Percentiles rank a stretch among this genome's conserved stretches.
Evolutionary conservation across 768 basidiomycete genomes (phyloP).

Genomic region (Pleurotus sapidus): DNA sequence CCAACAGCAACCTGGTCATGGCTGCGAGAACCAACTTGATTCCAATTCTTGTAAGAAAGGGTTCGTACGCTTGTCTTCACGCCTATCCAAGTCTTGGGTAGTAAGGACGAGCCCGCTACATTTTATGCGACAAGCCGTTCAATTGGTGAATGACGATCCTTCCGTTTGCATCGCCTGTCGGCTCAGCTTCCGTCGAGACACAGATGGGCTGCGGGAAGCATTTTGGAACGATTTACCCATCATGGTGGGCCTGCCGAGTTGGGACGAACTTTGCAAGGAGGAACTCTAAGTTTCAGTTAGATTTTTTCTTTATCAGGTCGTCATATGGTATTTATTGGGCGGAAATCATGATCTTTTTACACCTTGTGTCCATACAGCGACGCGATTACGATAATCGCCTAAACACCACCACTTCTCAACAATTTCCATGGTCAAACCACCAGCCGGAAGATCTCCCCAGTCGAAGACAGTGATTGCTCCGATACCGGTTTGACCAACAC

Average conservation of each 20-base stretch:
- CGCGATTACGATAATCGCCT: conserved; percentile 68
- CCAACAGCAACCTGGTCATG: conserved; percentile 10
- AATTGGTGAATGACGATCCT: conserved; percentile 32
- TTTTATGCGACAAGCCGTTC: conserved; percentile 47
- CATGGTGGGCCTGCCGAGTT: conserved; percentile 41
- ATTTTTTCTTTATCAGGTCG: not conserved
- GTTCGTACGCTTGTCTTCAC: conserved; percentile 39
- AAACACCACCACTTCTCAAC: conserved; percentile 92
- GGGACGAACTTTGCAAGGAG: conserved; percentile 36
- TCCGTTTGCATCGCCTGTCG: conserved; percentile 44
- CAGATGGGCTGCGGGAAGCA: conserved; percentile 30
- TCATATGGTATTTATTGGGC: not conserved
- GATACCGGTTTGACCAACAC: conserved; percentile 30
- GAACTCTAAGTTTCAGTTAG: conserved; percentile 18
- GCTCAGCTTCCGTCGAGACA: conserved; percentile 37
- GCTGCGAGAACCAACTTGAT: conserved; percentile 33
- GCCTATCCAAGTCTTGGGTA: conserved; percentile 45
- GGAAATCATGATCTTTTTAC: not conserved
- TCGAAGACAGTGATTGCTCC: conserved; percentile 76
- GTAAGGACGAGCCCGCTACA: conserved; percentile 51
- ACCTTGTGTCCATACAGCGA: conserved; percentile 77
- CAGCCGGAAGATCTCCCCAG: conserved; percentile 17
- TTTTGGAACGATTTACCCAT: conserved; percentile 48
- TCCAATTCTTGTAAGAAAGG: conserved; percentile 18
- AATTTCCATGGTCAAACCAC: conserved; percentile 40